Conservation (phyloP, 345 rosid genomes). For the Bruguiera parviflora region DNA sequence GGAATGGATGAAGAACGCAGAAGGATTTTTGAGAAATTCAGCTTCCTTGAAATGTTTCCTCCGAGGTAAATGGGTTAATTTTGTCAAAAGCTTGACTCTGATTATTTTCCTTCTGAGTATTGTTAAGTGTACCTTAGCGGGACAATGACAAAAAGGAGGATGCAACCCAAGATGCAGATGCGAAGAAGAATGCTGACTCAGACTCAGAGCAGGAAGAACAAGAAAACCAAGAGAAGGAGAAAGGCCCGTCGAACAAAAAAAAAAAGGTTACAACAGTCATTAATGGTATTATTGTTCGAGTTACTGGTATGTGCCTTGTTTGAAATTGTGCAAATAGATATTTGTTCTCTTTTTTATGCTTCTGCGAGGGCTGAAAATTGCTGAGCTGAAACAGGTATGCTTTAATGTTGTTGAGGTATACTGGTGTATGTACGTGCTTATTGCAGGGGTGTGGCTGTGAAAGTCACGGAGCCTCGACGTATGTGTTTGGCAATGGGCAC, state of each 20-base stretch:
- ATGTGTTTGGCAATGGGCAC: conserved; percentile 74
- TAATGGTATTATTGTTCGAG: not conserved
- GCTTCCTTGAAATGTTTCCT: conserved; percentile 47
- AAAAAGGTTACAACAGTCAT: conserved; percentile 49
- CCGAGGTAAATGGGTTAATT: conserved; percentile 46
- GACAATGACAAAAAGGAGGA: conserved; percentile 62
- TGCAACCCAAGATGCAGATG: conserved; percentile 53
- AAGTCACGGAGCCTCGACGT: conserved; percentile 93
- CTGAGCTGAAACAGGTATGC: conserved; percentile 84
- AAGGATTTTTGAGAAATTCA: conserved; percentile 78
- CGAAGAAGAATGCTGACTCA: conserved; percentile 61
- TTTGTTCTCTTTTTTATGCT: conserved; percentile 45
- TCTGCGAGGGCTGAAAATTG: conserved; percentile 87
- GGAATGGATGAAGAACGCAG: conserved; percentile 76
- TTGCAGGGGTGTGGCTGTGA: conserved; percentile 97
- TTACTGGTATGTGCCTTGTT: not conserved
- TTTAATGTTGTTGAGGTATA: conserved; percentile 95
- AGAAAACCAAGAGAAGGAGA: conserved; percentile 67
- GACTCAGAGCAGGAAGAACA: conserved; percentile 81
- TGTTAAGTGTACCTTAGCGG: conserved; percentile 30
- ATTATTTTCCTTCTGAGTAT: not conserved
- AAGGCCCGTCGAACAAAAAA: conserved; percentile 79
- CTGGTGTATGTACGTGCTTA: conserved; percentile 72
- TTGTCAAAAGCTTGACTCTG: not conserved
- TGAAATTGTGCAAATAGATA: not conserved